Evolutionary conservation across 495 filamentous ascomycete genomes (phyloP).

Genomic region (Aspergillus biplanus): DNA sequence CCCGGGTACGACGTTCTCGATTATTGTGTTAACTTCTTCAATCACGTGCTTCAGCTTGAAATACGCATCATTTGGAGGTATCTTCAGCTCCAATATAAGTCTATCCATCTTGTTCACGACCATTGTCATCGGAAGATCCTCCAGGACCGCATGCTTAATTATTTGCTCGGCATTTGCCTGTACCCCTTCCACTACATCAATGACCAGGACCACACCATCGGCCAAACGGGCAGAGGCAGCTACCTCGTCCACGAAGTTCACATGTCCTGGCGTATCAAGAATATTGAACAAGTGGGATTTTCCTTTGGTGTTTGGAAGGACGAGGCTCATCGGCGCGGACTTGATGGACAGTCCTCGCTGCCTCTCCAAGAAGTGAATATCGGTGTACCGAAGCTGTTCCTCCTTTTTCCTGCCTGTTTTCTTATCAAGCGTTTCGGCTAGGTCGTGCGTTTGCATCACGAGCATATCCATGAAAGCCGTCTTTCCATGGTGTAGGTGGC

Average conservation of each 20-base stretch:
- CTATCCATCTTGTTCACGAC: slow-evolving; percentile 98
- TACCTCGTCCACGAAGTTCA: slow-evolving; percentile 97
- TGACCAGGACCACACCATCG: slow-evolving; percentile 90
- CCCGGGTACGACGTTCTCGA: slow-evolving; percentile 84
- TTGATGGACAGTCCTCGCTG: slow-evolving; percentile 94
- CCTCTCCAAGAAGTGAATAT: slow-evolving; percentile 84
- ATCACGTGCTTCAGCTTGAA: slow-evolving; percentile 98
- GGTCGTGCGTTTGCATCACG: slow-evolving; percentile 90
- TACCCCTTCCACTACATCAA: slow-evolving; percentile 97
- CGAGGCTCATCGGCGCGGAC: slow-evolving; percentile 89
- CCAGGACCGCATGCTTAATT: slow-evolving; percentile 91
- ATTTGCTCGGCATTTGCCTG: slow-evolving; percentile 96
- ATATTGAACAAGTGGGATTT: slow-evolving; percentile 98
- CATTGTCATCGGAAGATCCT: slow-evolving; percentile 85
- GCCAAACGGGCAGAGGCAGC: slow-evolving; percentile 84
- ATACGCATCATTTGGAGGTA: slow-evolving; percentile 94
- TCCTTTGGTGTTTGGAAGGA: slow-evolving; percentile 81
- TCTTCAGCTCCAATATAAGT: slow-evolving; percentile 89
- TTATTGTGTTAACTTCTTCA: slow-evolving; percentile 95
- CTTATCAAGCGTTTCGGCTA: slow-evolving; percentile 75
- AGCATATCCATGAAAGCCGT: slow-evolving; percentile 99
- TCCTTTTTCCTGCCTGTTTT: slow-evolving; percentile 79
- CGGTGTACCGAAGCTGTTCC: slow-evolving; percentile 93
- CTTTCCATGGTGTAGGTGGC: slow-evolving; percentile 96
- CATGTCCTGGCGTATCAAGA: slow-evolving; percentile 94